These are phyloP conservation scores for Boletus edulis DNA, from an alignment of 768 basidiomycete species.

Conservation along the genomic window DNA sequence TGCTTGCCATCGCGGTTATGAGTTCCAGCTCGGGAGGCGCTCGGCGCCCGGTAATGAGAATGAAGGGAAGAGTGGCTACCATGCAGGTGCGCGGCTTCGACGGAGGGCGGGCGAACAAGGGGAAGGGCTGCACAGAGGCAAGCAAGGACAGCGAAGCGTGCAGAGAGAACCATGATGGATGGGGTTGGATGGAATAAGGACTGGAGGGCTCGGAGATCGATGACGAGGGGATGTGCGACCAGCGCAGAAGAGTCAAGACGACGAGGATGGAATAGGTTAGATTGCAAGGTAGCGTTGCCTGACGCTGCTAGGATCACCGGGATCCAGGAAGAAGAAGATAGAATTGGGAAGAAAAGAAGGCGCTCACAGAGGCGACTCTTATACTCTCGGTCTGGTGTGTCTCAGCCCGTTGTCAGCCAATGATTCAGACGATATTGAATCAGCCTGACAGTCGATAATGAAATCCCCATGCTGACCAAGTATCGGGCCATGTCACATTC, in stretches of 20 bases:
- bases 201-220: slow-evolving; percentile 7
- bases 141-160: slow-evolving; percentile 47
- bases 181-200: slow-evolving; percentile 9
- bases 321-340: slow-evolving; percentile 43
- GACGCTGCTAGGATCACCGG: slow-evolving; percentile 46
- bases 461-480: background rate
- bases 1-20: background rate
- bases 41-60: background rate
- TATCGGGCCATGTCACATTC: background rate
- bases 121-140: slow-evolving; percentile 44
- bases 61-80: slow-evolving; percentile 12
- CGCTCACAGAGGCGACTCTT: slow-evolving; percentile 13
- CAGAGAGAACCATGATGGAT: slow-evolving; percentile 46
- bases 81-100: slow-evolving; percentile 40
- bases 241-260: slow-evolving; percentile 22
- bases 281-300: slow-evolving; percentile 14
- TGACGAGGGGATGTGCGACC: slow-evolving; percentile 20
- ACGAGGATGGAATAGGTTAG: slow-evolving; percentile 19
- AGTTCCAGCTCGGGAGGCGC: background rate
- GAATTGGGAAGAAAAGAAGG: slow-evolving; percentile 33
- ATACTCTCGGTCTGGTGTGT: slow-evolving; percentile 18
- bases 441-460: slow-evolving; percentile 8
- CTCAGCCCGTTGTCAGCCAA: slow-evolving; percentile 17
- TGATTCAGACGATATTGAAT: slow-evolving; percentile 4
- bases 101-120: slow-evolving; percentile 29